Conservation (phyloP, 257 asterid genomes). For the Henckelia pumila region DNA sequence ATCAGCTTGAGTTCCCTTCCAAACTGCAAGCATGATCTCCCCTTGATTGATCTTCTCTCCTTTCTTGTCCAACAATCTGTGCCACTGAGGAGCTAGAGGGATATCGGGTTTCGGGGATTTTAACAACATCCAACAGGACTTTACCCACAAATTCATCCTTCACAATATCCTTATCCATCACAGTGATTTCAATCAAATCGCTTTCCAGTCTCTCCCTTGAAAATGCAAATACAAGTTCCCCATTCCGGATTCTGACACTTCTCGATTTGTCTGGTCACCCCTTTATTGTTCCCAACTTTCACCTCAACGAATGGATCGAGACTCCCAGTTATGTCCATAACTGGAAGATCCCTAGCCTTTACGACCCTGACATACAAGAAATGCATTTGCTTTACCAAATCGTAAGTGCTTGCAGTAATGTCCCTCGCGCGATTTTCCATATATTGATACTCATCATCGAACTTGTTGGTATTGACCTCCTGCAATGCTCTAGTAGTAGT, state of each 20-base stretch:
- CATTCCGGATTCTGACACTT: conserved; percentile 71
- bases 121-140: conserved; percentile 59
- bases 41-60: conserved; percentile 55
- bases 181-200: conserved; percentile 56
- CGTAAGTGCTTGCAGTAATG: conserved; percentile 85
- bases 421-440: conserved; percentile 46
- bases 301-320: conserved; percentile 92
- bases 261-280: conserved; percentile 69
- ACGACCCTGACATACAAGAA: conserved; percentile 63
- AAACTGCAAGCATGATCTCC: conserved; percentile 83
- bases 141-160: conserved; percentile 77
- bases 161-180: conserved; percentile 70
- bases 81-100: conserved; percentile 88
- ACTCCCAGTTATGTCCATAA: conserved; percentile 73
- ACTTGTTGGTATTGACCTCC: conserved; percentile 34
- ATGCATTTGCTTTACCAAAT: conserved; percentile 86
- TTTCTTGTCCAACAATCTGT: conserved; percentile 55
- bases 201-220: conserved; percentile 71
- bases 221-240: conserved; percentile 71
- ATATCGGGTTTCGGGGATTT: conserved; percentile 74
- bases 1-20: conserved; percentile 97
- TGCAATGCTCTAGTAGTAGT: conserved; percentile 29
- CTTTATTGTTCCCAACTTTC: conserved; percentile 80
- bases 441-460: conserved; percentile 26
- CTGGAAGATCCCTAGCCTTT: conserved; percentile 75